Evolutionary conservation across 2,329 filamentous ascomycete species (phyloP), one percentile per base, ranked within the genome.

Genomic region (Reticulascus tulasneorum): DNA sequence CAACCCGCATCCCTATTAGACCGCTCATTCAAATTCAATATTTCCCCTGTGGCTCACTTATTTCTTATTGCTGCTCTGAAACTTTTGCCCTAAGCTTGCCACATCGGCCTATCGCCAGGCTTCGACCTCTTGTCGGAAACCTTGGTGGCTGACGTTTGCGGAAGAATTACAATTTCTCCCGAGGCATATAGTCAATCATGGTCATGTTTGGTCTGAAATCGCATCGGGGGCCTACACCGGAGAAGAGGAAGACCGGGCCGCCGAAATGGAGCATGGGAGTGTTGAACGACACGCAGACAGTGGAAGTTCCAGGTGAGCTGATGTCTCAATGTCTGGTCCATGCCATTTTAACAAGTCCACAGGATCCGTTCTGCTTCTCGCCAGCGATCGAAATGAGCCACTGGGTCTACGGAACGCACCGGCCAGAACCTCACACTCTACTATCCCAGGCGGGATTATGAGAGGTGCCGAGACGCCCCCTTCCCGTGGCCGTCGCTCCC

Each of bases 261-360:
- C 54, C 66, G 7, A 71, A 55, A 60, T 80, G 75, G 77, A 74
- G 66, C 31, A 67, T 94, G 65, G 89, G 90, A n/a, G 86, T 96
- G 18, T 60, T 95, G 45, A 90, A 88, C 52, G 87, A 93, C 50
- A 77, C 67, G 30, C 60, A 82, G 38, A 95, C 89, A 0, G 84
- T 93, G 45, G 86, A 94, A 62, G 89, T 95, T 10, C 90, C 90
- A 47, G 87, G 86, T 89, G 65, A 45, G 74, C 24, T 15, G 29
- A 23, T 33, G 23, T 31, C 23, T 15, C 17, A 15, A 22, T 11
- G 16, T 20, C 33, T 17, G 12, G 6, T 10, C 11, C n/a, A 16
- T 26, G 16, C 28, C 9, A 6, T 35, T 30, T 21, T 22, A 42
- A 20, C 10, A 26, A 26, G 4, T 1, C 15, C 15, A 4, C 25